Base-by-base conservation (phyloP, 228 moss, liverwort and hornwort genomes). In the Sphagnum magellanicum region DNA sequence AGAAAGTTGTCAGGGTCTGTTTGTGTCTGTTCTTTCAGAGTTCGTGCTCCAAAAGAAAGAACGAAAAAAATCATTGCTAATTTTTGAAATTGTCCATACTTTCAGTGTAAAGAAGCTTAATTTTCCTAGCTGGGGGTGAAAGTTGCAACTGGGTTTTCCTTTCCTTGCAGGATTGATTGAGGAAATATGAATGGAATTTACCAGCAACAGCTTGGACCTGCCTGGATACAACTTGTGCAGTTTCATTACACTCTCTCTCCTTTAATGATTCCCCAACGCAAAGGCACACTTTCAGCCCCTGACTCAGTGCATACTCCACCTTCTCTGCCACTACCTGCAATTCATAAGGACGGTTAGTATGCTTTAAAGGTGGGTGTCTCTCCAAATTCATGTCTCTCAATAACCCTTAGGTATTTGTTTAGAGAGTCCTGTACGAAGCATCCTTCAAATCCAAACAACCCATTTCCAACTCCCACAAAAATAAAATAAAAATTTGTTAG, bases 191-290 rank as follows among this genome's bases (percentile, higher is more conserved):
- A 32, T 32, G 32, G 32, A 32, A 32, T 32, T 6, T 68, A 80
- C 87, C 83, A 66, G 84, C 84, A 52, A 88, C 72, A 8, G 84
- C 88, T 51, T 76, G 72, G 16, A 74, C 72, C 69, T 88, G 88
- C 8, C 59, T 73, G 5, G 83, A 71, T 14, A 88, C 84, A 51
- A 88, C 68, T 47, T 66, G 70, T 52, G 64, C 55, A n/a, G 88
- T 88, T 52, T 84, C 79, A 46, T 79, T 81, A 60, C 61, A 76
- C 67, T 88, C 88, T 0, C 81, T 67, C 57, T 88, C 77, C 50
- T 77, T 78, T 46, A 82, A 71, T 17, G 69, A 81, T 53, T 88
- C 88, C 17, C 88, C 88, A 69, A 81, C 81, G 67, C 88, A 88
- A 60, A 84, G 70, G 58, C 84, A 58, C 5, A 88, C 88, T 63